Percentiles rank a stretch among this genome's conserved stretches.
Conservation (phyloP, 768 basidiomycete genomes). For the Boletus patriciae region DNA sequence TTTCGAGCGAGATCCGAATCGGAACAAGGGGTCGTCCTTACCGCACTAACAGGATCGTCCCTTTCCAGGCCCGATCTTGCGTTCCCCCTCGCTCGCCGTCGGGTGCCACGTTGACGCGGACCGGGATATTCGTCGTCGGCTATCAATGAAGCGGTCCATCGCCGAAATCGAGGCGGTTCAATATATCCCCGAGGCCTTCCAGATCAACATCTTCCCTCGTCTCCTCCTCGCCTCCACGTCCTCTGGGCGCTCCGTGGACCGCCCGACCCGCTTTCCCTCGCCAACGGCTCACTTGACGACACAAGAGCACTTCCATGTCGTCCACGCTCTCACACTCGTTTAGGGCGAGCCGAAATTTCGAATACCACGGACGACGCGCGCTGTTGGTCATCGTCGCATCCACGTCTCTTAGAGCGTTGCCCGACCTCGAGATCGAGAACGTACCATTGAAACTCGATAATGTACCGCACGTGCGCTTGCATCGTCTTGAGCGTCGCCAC, state of each 20-base stretch:
- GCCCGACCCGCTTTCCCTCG: constrained; percentile 37
- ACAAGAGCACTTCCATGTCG: constrained; percentile 48
- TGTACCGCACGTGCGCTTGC: constrained; percentile 65
- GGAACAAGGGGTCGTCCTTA: not conserved
- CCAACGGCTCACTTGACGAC: constrained; percentile 48
- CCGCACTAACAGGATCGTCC: not conserved
- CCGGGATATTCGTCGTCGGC: not conserved
- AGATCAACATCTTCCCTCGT: not conserved
- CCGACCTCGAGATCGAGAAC: constrained; percentile 16
- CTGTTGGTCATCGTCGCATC: constrained; percentile 16
- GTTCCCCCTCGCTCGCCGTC: not conserved
- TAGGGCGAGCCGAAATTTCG: constrained; percentile 52
- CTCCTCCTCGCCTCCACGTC: not conserved
- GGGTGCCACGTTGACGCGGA: not conserved
- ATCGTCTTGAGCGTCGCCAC: constrained; percentile 50
- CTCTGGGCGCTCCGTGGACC: not conserved
- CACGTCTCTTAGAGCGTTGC: not conserved
- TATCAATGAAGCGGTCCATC: constrained; percentile 1
- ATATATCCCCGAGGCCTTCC: constrained; percentile 3
- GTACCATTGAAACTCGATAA: constrained; percentile 69
- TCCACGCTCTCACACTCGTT: constrained; percentile 42
- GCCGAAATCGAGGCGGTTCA: not conserved
- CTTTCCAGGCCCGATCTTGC: not conserved
- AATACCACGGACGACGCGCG: constrained; percentile 54
- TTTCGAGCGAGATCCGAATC: not conserved